A percentile compares a stretch with the other conserved stretches of the same genome.
Conservation (phyloP, 2,329 filamentous ascomycete genomes). For the Penicillium sp. region DNA sequence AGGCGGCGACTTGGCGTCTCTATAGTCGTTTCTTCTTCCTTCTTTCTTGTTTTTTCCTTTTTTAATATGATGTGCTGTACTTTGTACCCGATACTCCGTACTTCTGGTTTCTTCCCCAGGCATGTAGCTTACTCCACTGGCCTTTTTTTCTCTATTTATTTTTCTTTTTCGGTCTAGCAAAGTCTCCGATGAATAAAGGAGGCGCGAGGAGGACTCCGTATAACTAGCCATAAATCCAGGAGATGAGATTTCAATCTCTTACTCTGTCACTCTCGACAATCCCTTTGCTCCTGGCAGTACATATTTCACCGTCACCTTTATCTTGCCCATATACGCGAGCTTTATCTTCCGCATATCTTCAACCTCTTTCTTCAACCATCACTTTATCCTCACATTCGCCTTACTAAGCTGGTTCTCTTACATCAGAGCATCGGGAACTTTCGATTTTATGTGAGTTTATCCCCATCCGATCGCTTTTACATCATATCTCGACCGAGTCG, state of each 20-base stretch:
- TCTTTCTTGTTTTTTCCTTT: background rate
- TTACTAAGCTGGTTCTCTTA: background rate
- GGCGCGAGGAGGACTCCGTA: background rate
- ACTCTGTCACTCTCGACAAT: background rate
- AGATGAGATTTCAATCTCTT: background rate
- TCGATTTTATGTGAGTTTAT: conserved; percentile 12
- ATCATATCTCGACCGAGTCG: conserved; percentile 11
- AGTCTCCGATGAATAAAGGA: conserved; percentile 1
- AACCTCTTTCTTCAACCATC: background rate
- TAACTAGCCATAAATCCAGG: conserved; percentile 1
- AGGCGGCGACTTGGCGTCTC: conserved; percentile 14
- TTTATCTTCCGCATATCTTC: background rate
- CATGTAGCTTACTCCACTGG: conserved; percentile 17
- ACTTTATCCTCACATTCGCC: background rate
- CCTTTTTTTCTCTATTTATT: conserved; percentile 6
- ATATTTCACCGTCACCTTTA: background rate
- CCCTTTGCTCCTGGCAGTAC: background rate
- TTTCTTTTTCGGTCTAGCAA: background rate
- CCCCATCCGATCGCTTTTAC: conserved; percentile 4
- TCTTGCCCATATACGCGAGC: background rate
- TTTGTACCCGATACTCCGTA: conserved; percentile 9
- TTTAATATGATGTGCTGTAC: background rate
- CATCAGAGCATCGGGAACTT: background rate
- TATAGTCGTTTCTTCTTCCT: background rate
- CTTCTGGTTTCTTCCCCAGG: conserved; percentile 10